Base-by-base conservation (phyloP, 176 grass and related monocot species). In the Aegilops sharonensis region DNA sequence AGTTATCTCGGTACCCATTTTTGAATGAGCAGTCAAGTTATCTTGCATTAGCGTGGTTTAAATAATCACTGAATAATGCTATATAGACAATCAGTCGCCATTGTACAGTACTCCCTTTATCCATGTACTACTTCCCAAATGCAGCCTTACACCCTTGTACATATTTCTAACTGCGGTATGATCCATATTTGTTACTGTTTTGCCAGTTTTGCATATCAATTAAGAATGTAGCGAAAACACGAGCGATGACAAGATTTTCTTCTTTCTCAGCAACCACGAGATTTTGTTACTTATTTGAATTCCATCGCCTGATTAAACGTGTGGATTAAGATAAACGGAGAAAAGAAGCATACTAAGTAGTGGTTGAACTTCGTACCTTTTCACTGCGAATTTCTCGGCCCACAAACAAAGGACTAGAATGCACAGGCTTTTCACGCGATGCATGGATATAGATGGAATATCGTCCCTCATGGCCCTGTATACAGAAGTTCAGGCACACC, bases 381-480 rank as follows among this genome's bases (percentile, higher is more conserved):
- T 90, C 96, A 91, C 96, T 94, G 54, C 1, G 96, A 94, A 98
- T 94, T 42, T 98, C 96, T 85, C 86, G 85, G 42, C 82, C 92
- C 87, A 89, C 81, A 91, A 98, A 98, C 64, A 98, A 52, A 61
- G 94, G 87, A 88, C 97, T 99, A 79, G 64, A 86, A 91, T 92
- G 96, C 68, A 84, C 86, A 75, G 93, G 92, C 75, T 87, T 94
- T 76, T 94, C 90, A 82, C 86, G 90, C 6, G 96, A 98, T 86
- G 96, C 88, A 88, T 98, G 96, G 35, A 95, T 81, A 85, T 98
- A 98, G 78, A 98, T 95, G 71, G 90, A 91, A 86, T 89, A 98
- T 87, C 92, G 91, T 15, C 92, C 93, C 14, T 94, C 90, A 77
- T 94, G 90, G 34, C 82, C 92, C 96, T 98, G 81, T 57, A 52